Evolutionary conservation across 2,329 filamentous ascomycete species (phyloP), one percentile per base, ranked within the genome.

Genomic region (Talaromyces sp.): DNA sequence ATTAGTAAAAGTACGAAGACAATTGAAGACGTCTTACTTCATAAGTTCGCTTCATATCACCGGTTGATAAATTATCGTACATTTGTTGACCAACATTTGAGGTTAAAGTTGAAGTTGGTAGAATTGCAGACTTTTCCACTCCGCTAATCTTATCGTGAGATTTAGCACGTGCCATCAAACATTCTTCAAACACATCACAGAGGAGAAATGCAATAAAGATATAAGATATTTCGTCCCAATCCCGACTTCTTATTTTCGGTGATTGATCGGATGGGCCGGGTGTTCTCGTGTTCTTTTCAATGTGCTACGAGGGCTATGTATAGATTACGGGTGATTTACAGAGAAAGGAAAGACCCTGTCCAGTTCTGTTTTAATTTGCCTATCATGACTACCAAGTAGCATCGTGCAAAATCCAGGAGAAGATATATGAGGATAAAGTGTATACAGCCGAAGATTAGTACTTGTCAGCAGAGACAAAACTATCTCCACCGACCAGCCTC

Each of bases 401-500:
- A 29, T 8, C 13, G 27, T 19, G 49, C 49, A 53, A 29, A n/a
- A 10, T 31, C 5, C 49, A 31, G 49, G 27, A 56, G 53, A 17
- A 56, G 29, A 56, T 56, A 36, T 36, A 56, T 36, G n/a, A 22
- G 10, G 25, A n/a, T 36, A 13, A 22, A 54, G 53, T 56, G 10
- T 56, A 36, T 56, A 38, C 19, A 36, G n/a, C n/a, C 19, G 31
- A 38, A 38, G 31, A 25, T 36, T 19, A 36, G 29, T 38, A 6
- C 10, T 13, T 15, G 8, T 15, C 17, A 38, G 5, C 11, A 56
- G 10, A 5, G 15, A 19, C 13, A 10, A 6, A n/a, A 19, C 31
- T 68, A 75, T 27, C 68, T 67, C 76, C 76, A 77, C 25, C 76
- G 69, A 51, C 70, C 70, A 1, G 75, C 75, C 67, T 79, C 77